Conservation (phyloP, 169 alveolate species). For the Plasmodium knowlesi region DNA sequence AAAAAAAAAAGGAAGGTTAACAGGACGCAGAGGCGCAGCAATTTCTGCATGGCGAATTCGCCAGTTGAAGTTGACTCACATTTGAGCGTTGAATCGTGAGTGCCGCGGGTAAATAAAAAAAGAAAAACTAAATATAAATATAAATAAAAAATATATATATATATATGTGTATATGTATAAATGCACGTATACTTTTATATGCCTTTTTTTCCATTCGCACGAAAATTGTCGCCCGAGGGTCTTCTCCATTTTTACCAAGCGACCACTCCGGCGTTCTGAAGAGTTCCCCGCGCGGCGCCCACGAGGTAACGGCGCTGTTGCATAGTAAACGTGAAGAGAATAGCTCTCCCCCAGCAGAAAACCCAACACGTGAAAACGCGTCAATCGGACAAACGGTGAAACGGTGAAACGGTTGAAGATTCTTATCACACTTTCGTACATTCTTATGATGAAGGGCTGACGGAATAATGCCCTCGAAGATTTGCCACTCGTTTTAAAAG, state of each 20-base stretch:
- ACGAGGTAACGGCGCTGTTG: neutral
- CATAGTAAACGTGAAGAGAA: neutral
- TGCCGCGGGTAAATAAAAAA: neutral
- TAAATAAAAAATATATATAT: neutral
- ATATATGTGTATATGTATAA: neutral
- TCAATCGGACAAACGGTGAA: too few species aligned
- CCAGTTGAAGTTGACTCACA: neutral
- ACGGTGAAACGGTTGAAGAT: neutral
- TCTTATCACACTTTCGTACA: neutral
- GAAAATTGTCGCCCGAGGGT: neutral
- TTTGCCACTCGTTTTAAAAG: neutral
- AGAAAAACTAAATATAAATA: too few species aligned
- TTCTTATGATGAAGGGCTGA: neutral
- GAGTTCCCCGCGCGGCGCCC: neutral
- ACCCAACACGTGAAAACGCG: neutral
- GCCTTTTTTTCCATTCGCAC: neutral
- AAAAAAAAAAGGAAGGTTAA: neutral
- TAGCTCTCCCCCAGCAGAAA: neutral
- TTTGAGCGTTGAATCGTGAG: neutral
- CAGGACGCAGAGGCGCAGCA: neutral
- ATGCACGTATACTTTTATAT: neutral
- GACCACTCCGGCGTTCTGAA: neutral
- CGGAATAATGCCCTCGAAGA: neutral
- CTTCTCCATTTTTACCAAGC: neutral
- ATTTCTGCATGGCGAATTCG: neutral